phyloP scores from a whole-genome alignment of 768 basidiomycete genomes.

The Suillus brevipes region DNA sequence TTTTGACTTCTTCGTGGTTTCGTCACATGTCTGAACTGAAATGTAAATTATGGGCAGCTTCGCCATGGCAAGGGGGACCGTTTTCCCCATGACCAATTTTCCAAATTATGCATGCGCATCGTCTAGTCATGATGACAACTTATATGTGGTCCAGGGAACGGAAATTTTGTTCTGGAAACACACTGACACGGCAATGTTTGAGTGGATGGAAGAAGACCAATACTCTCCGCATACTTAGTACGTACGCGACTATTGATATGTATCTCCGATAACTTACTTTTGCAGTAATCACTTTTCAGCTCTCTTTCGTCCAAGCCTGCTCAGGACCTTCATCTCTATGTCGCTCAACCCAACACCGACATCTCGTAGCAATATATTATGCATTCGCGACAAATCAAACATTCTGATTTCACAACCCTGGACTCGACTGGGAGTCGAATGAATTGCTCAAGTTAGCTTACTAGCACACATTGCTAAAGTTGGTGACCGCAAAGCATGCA shows the following conservation, averaged over 20 bases:
- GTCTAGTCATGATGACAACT: neutral
- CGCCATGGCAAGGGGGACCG: no score
- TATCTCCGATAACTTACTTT: no score
- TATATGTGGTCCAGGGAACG: neutral
- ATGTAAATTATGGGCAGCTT: no score
- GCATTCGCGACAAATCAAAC: neutral
- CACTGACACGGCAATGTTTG: neutral
- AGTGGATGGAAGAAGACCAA: neutral
- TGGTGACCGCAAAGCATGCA: slow-evolving; percentile 3
- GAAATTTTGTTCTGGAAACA: neutral
- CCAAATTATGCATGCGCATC: neutral
- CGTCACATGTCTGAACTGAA: neutral
- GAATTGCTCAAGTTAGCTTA: neutral
- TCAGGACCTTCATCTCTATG: neutral
- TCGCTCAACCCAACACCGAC: neutral
- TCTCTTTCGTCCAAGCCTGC: neutral
- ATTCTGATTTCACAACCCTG: neutral
- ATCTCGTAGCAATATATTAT: neutral
- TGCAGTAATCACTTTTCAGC: neutral
- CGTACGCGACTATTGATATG: neutral
- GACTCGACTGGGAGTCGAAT: neutral
- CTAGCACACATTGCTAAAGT: neutral
- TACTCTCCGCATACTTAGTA: neutral
- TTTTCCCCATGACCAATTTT: no score
- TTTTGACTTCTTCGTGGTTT: neutral